Base-by-base conservation (phyloP, 202 grass and related monocot genomes). In the Setaria italica region DNA sequence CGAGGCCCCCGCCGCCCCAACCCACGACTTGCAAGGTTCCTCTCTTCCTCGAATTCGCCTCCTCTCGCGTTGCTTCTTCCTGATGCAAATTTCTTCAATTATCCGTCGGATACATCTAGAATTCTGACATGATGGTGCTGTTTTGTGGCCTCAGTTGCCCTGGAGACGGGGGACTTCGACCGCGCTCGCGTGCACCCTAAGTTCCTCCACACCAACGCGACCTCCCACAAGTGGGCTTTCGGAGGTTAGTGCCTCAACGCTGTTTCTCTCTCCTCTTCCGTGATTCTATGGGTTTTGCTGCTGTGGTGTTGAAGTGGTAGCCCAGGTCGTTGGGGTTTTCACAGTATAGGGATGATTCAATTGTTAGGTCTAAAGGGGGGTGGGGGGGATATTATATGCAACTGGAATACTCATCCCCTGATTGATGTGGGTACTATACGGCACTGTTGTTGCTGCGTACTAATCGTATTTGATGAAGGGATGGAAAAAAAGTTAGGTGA, bases 151-250 rank as follows among this genome's bases (percentile, higher is more conserved):
- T 19, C 75, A 94, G 93, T 87, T 92, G 84, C 20, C 21, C 70
- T 89, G 14, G 87, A 92, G 58, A 79, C 84, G 13, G 89, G 71
- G 45, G 93, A 95, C 80, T 95, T 98, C 82, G 95, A 98, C 30
- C 93, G 89, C 11, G 93, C 95, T 29, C 88, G 93, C 4, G 91
- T 98, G 41, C 93, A 95, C 55, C 95, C 95, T 1, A 98, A 98
- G 84, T 98, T 98, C 65, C 87, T 98, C 49, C 95, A 98, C 89
- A 95, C 95, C 67, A 95, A 95, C 46, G 93, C 91, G 57, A 98
- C 95, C 48, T 98, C 95, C n/a, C 91, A 95, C 86, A 98, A 95
- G 86, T 95, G 93, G 95, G 95, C 93, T 49, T 98, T 98, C 62
- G 93, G 95, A 94, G 95, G 95, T 97, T 65, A 0, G 25, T 66